Evolutionary conservation across 257 asterid species (phyloP), one percentile per base, ranked within the genome.

Genomic region (Nicotiana paniculata): DNA sequence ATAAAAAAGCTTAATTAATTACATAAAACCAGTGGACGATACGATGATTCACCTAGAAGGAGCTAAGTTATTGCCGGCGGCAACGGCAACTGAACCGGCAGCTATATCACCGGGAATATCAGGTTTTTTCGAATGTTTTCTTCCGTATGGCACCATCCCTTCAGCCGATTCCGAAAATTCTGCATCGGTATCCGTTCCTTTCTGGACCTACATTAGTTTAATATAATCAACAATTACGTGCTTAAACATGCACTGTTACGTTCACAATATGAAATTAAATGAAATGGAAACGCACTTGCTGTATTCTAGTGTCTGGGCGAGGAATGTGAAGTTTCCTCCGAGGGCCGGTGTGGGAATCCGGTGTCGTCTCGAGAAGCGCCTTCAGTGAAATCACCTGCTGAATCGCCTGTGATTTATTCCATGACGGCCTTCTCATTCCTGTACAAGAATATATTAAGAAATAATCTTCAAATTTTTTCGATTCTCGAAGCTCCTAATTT

Each of bases 331-430:
- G 92, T 87, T 85, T 88, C 87, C 85, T 91, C 78, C 85, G 83
- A 64, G 80, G 82, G 63, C 87, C 87, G 33, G 94, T 82, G 48
- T 87, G 93, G 7, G 91, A 84, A 82, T 91, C 95, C 81, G 93
- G 89, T 61, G 95, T 67, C 81, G 95, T 61, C 84, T 94, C 99
- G 4, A 93, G 93, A 77, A 96, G 97, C 85, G 86, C 86, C 89
- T 96, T 96, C 77, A 96, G 93, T 85, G 93, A 94, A 81, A 94
- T 92, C 55, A 96, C 98, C 83, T 96, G 99, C 91, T 96, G 98
- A 91, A 96, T 94, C 90, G 99, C 99, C 89, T 96, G 99, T 30
- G 98, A 96, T 89, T 96, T 96, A 92, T 96, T 96, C 99, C 98
- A 96, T 55, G 99, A 96, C 33, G 98, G 99, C 82, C 93, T 92